Percentiles rank a stretch among this genome's conserved stretches.
Evolutionary conservation across 139 green algal genomes (phyloP).

Genomic region (Chlamydomonas urium): DNA sequence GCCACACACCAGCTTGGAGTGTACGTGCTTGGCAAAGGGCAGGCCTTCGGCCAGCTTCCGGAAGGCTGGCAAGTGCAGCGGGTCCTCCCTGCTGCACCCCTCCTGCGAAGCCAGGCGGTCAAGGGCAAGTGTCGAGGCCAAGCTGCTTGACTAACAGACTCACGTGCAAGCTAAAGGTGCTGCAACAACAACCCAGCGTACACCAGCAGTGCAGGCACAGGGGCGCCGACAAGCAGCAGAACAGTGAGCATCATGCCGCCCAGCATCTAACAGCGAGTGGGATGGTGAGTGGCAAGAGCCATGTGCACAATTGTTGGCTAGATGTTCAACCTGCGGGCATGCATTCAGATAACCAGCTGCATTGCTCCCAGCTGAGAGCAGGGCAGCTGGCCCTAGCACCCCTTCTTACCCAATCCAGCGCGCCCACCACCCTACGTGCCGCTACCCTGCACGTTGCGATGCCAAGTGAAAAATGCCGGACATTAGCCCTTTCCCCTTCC

Average conservation of each 20-base stretch:
- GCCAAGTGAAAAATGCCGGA: neutral
- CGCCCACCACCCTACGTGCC: no score
- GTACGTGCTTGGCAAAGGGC: slow-evolving; percentile 80
- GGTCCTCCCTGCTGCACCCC: slow-evolving; percentile 64
- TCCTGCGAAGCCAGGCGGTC: neutral
- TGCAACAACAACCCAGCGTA: neutral
- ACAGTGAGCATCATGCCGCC: neutral
- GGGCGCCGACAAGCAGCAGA: neutral
- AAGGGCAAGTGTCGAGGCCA: neutral
- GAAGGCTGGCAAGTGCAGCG: slow-evolving; percentile 70
- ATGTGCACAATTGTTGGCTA: no score
- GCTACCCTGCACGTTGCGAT: no score
- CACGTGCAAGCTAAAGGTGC: neutral
- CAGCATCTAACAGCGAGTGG: neutral
- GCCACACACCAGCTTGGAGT: slow-evolving; percentile 83
- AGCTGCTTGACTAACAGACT: no score
- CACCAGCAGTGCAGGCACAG: neutral
- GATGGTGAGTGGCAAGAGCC: neutral
- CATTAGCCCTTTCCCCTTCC: slow-evolving; percentile 49
- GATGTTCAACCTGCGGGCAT: no score
- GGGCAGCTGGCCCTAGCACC: no score
- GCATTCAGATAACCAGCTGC: no score
- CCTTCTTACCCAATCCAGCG: no score
- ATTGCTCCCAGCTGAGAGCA: no score
- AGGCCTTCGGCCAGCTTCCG: slow-evolving; percentile 67